Evolutionary conservation across 2,329 filamentous ascomycete genomes (phyloP), one percentile per base, ranked within the genome.

Genomic region (Dactylellina cionopaga): DNA sequence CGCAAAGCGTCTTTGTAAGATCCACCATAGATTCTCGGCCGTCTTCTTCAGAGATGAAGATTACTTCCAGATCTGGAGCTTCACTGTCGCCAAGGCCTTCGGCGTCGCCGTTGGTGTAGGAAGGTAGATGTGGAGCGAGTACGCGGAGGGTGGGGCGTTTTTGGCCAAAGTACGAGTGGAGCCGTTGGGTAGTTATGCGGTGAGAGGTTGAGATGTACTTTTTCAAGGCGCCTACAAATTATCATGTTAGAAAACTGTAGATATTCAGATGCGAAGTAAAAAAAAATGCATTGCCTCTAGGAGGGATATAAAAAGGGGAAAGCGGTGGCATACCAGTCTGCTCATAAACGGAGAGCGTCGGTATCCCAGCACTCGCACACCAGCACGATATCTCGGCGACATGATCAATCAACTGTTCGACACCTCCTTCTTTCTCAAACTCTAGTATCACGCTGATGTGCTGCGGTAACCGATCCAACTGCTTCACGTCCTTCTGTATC

Each of bases 11-110:
- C 78, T 93, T 92, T 41, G 95, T 99, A 46, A 99, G 85, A 80
- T 99, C 95, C 39, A 99, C 93, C 74, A 99, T 87, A 2, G 94
- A 97, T 78, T 96, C 92, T 60, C 94, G 88, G 51, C 95, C 94
- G 77, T 99, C 95, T 63, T 94, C 90, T 35, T 88, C 87, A 11
- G 92, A 96, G 54, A 99, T 87, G 37, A 99, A 86, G 65, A 96
- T 86, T 15, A 98, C 80, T 24, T 83, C 81, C 63, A 89, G 79
- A 76, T 76, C 76, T 2, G 59, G 65, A 4, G 71, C 63, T 41
- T 74, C 66, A 11, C 75, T 74, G 7, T 74, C 75, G 5, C 62
- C 46, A 24, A 69, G 68, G 44, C 60, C 72, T 13, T 73, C 74
- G 17, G 75, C 58, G 27, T 78, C 78, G 10, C 76, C 78, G 19